Percentiles rank a stretch among this genome's conserved stretches.
Evolutionary conservation across 176 grass and related monocot species (phyloP).

Genomic region (Musa troglodytarum): DNA sequence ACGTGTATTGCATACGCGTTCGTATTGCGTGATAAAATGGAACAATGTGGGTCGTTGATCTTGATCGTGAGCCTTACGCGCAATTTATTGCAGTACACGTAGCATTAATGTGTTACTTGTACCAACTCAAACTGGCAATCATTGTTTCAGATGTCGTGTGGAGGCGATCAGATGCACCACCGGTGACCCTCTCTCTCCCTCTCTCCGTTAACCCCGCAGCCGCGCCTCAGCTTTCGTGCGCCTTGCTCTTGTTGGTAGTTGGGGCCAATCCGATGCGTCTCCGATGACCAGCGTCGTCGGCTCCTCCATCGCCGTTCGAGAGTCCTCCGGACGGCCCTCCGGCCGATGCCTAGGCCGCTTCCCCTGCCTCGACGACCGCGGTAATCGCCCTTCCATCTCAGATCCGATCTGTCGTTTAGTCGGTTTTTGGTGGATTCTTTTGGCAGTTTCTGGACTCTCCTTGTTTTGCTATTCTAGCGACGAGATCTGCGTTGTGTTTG

Average conservation of each 20-base stretch:
- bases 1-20: background rate
- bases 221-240: background rate
- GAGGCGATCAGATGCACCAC: background rate
- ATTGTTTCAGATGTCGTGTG: background rate
- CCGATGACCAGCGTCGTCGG: slow-evolving; percentile 22
- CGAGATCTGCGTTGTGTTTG: slow-evolving; percentile 21
- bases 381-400: background rate
- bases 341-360: slow-evolving; percentile 13
- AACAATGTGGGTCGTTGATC: background rate
- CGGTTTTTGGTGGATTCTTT: background rate
- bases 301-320: slow-evolving; percentile 9
- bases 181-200: background rate
- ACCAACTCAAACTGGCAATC: background rate
- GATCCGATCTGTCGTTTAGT: background rate
- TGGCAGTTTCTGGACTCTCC: background rate
- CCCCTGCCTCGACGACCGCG: slow-evolving; percentile 19
- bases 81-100: background rate
- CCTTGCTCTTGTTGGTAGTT: background rate
- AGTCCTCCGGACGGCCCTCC: slow-evolving; percentile 14
- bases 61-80: background rate
- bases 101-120: background rate
- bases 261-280: background rate
- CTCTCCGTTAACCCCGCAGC: background rate
- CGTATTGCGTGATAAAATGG: background rate
- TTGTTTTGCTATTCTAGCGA: slow-evolving; percentile 12